These are phyloP conservation scores for Cyclostephanos invisitatus DNA, from an alignment of 108 stramenopile genomes.

Conservation along the genomic window DNA sequence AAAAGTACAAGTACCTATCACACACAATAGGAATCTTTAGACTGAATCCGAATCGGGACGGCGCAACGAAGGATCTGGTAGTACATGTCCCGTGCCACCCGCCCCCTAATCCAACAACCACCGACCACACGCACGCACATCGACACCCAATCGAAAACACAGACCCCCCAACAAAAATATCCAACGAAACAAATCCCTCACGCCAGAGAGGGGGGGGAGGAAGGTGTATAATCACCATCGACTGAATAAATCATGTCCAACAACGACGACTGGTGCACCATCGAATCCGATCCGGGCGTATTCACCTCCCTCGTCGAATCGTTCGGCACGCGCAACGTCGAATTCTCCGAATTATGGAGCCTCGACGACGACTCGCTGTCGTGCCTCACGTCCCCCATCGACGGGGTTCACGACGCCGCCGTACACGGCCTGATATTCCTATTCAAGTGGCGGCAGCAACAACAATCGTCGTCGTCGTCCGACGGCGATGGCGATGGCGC, in stretches of 20 bases:
- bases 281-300: conserved; percentile 89
- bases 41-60: too few species aligned
- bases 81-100: too few species aligned
- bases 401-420: conserved; percentile 37
- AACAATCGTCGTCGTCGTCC: conserved; percentile 16
- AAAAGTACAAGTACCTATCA: too few species aligned
- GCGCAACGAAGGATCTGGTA: too few species aligned
- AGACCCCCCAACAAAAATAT: too few species aligned
- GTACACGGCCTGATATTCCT: conserved; percentile 92
- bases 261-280: conserved; percentile 70
- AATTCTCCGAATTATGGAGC: conserved; percentile 80
- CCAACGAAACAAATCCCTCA: too few species aligned
- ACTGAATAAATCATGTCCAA: conserved; percentile 7
- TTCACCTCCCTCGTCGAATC: conserved; percentile 89
- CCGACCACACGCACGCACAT: too few species aligned
- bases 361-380: conserved; percentile 73
- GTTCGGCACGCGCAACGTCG: conserved; percentile 78
- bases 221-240: too few species aligned
- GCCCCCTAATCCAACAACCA: too few species aligned
- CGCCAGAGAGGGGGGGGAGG: too few species aligned
- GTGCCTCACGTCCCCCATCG: conserved; percentile 28
- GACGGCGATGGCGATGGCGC: not conserved
- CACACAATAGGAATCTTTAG: too few species aligned
- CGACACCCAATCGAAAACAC: too few species aligned
- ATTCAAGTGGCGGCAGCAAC: conserved; percentile 84